Percentiles rank a stretch among this genome's conserved stretches.
These are phyloP conservation scores for Plasmodium vivax DNA, from an alignment of 169 alveolate species.

Conservation along the genomic window DNA sequence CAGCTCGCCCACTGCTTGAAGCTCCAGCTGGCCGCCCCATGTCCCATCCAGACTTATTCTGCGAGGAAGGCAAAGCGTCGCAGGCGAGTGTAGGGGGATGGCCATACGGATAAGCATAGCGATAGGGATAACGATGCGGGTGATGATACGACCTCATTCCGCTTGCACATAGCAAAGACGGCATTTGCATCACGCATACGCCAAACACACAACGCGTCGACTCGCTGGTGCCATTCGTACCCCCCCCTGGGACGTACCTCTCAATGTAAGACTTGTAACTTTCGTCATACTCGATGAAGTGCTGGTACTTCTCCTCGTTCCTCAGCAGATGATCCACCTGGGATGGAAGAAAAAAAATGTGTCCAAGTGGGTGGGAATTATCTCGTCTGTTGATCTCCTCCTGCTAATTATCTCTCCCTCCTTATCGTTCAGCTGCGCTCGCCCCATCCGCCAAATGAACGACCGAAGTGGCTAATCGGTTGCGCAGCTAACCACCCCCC, in stretches of 20 bases:
- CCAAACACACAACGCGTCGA: not conserved
- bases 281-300: conserved; percentile 55
- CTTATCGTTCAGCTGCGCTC: not conserved
- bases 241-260: conserved; percentile 1
- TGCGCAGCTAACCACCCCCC: not conserved
- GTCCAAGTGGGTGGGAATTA: not conserved
- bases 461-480: not conserved
- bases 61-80: not conserved
- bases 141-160: not conserved
- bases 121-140: not conserved
- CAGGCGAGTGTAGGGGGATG: not conserved
- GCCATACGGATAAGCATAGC: not conserved
- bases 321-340: conserved; percentile 26
- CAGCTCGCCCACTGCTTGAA: conserved; percentile 61
- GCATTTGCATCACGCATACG: not conserved
- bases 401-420: not conserved
- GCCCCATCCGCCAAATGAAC: not conserved
- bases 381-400: not conserved
- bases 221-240: not conserved
- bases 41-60: conserved; percentile 67
- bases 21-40: conserved; percentile 65
- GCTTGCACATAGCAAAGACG: not conserved
- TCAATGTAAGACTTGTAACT: conserved; percentile 58
- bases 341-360: not conserved
- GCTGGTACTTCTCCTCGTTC: conserved; percentile 42